Evolutionary conservation across 345 rosid genomes (phyloP), one percentile per base, ranked within the genome.

Genomic region (Kandelia obovata): DNA sequence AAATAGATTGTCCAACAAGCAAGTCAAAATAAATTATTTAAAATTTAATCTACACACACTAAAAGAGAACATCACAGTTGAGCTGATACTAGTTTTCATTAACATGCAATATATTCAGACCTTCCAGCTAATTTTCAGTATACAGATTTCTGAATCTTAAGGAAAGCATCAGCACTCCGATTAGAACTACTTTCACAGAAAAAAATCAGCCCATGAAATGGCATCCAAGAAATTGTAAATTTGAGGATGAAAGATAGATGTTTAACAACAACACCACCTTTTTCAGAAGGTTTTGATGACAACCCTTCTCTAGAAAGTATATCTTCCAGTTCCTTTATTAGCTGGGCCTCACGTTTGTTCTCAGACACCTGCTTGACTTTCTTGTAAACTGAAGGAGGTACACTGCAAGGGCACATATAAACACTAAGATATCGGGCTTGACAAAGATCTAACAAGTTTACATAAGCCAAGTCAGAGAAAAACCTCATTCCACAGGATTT

Each of bases 401-500:
- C 79, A 78, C 96, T 92, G 86, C 70, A 77, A 73, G 66, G 58
- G 64, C 49, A n/a, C 10, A 57, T 62, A n/a, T 11, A 72, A 72
- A 35, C 32, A 61, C 34, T 66, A 52, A 56, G 19, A 70, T 2
- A 51, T 62, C 58, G 68, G n/a, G n/a, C 60, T 69, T 47, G 55
- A 58, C 16, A 55, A 73, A 72, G 57, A 65, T 30, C 30, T 31
- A 61, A 65, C 59, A 28, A 52, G 52, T 35, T 37, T 59, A 37
- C 8, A 62, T 68, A 57, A 55, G 43, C 32, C 55, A 66, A 64
- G 71, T 65, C 68, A 55, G 71, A 70, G 75, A 25, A 43, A 70
- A 65, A 94, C 96, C 96, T 85, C 89, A 92, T 86, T 58, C 88
- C 96, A 65, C 96, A 94, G 56, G 89, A 86, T 80, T 89, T 94